These are phyloP conservation scores for Alnus glutinosa DNA, from an alignment of 306 rosid genomes.

Conservation along the genomic window DNA sequence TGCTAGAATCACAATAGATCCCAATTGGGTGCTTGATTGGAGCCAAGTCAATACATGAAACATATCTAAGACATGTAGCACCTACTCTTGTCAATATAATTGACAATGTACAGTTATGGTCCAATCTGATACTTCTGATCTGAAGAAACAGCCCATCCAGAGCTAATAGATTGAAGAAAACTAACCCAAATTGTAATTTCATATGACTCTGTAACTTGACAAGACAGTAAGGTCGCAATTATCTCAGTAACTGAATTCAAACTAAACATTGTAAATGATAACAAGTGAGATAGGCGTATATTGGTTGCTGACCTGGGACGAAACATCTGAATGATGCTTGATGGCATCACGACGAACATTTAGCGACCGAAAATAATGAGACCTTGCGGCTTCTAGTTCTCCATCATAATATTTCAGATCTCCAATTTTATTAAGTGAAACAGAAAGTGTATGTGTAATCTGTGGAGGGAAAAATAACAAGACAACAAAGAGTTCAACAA, in stretches of 20 bases:
- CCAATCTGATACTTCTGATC: neutral
- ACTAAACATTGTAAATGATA: slow-evolving; percentile 1
- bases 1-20: neutral
- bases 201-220: neutral
- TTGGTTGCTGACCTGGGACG: slow-evolving; percentile 69
- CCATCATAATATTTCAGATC: slow-evolving; percentile 93
- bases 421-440: slow-evolving; percentile 95
- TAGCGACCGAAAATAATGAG: slow-evolving; percentile 71
- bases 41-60: neutral
- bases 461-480: slow-evolving; percentile 29
- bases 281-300: neutral
- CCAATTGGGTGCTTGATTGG: neutral
- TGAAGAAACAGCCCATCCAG: neutral
- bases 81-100: neutral
- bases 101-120: neutral
- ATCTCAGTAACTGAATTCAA: slow-evolving; percentile 12
- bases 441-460: slow-evolving; percentile 89
- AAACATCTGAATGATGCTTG: slow-evolving; percentile 54
- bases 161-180: neutral
- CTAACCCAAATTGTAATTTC: neutral
- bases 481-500: neutral
- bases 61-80: neutral
- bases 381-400: slow-evolving; percentile 79
- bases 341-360: slow-evolving; percentile 79
- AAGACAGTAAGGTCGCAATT: neutral